Conservation (phyloP, 495 filamentous ascomycete genomes). For the Penicillium mononematosum region DNA sequence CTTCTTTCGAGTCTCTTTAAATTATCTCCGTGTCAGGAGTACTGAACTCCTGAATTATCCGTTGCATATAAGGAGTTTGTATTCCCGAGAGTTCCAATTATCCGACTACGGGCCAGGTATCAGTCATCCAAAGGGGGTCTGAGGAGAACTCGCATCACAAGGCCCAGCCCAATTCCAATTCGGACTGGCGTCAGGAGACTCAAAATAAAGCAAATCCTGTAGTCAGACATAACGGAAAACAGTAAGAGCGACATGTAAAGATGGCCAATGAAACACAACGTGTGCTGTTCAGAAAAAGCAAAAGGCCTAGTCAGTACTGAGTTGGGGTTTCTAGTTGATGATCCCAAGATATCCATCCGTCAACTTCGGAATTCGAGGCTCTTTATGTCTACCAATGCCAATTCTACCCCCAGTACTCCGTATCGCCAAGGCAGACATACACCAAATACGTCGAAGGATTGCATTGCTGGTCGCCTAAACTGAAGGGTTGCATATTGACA, state of each 20-base stretch:
- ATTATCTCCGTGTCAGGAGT: not conserved
- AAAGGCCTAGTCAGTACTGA: not conserved
- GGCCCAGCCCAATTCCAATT: not conserved
- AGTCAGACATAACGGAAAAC: not conserved
- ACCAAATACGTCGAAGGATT: not conserved
- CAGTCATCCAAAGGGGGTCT: not conserved
- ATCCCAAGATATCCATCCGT: not conserved
- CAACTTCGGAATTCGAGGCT: not conserved
- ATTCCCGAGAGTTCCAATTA: not conserved
- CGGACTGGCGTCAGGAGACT: not conserved
- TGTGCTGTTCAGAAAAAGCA: not conserved
- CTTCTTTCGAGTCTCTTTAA: not conserved
- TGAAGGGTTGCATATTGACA: not conserved
- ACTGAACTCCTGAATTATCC: not conserved
- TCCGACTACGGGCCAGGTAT: not conserved
- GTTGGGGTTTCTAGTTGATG: not conserved
- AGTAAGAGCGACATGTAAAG: not conserved
- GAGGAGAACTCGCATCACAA: not conserved
- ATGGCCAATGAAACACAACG: not conserved
- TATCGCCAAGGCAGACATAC: not conserved
- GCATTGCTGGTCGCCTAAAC: not conserved
- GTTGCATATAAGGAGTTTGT: not conserved
- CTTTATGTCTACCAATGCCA: not conserved
- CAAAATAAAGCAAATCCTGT: not conserved
- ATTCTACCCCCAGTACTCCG: not conserved